A percentile compares a stretch with the other conserved stretches of the same genome.
These are phyloP conservation scores for Echinochloa phyllopogon DNA, from an alignment of 176 grass and related monocot species.

Conservation along the genomic window DNA sequence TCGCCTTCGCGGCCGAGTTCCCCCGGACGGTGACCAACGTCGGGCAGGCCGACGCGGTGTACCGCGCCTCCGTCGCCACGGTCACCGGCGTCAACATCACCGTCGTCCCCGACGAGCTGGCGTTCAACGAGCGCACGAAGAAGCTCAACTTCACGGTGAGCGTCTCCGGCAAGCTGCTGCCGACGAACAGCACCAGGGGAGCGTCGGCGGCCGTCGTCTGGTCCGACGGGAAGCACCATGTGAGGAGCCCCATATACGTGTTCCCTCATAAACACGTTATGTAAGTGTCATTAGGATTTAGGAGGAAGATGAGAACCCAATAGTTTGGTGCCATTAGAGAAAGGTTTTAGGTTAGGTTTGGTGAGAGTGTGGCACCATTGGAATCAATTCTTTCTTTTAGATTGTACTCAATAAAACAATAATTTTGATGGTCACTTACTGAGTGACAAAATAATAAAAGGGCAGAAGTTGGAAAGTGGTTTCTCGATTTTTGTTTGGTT, in stretches of 20 bases:
- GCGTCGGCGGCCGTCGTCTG: conserved; percentile 27
- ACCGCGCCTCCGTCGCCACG: conserved; percentile 16
- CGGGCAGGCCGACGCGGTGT: not conserved
- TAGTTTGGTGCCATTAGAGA: not conserved
- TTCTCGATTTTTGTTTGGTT: not conserved
- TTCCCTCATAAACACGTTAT: not conserved
- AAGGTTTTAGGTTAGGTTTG: not conserved
- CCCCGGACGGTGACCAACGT: conserved; percentile 37
- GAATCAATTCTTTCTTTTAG: not conserved
- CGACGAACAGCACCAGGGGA: not conserved
- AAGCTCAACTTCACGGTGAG: conserved; percentile 27
- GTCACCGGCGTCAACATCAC: not conserved
- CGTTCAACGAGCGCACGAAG: not conserved
- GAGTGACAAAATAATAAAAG: not conserved
- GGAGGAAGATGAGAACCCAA: not conserved
- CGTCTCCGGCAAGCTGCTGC: not conserved
- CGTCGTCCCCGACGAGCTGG: conserved; percentile 4
- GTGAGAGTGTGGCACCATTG: not conserved
- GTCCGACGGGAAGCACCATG: conserved; percentile 34
- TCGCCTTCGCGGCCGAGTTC: conserved; percentile 18
- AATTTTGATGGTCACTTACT: not conserved
- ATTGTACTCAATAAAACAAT: not conserved
- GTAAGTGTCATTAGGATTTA: not conserved
- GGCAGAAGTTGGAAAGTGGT: not conserved
- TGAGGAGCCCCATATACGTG: conserved; percentile 39